Percentiles rank a stretch among this genome's conserved stretches.
phyloP scores from a whole-genome alignment of 73 alveolate genomes.

The Urostyla sp. region DNA sequence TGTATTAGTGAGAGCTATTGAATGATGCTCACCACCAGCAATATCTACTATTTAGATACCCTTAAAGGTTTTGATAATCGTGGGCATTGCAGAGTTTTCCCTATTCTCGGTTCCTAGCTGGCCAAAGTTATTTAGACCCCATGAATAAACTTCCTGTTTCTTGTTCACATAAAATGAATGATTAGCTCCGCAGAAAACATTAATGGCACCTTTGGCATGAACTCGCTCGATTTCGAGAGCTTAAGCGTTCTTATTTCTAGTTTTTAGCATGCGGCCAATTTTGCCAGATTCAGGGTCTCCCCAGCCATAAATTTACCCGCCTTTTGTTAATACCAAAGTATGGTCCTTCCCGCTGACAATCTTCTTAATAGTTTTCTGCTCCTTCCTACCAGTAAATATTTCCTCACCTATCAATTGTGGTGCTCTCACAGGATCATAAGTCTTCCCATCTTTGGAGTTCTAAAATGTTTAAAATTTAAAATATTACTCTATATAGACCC shows the following conservation, averaged over 20 bases:
- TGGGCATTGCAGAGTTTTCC: constrained; percentile 69
- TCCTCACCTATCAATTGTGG: constrained; percentile 63
- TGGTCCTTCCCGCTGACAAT: constrained; percentile 89
- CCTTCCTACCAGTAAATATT: constrained; percentile 7
- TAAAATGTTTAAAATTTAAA: neutral
- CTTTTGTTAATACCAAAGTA: constrained; percentile 73
- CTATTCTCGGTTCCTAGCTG: constrained; percentile 85
- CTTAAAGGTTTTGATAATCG: constrained; percentile 69
- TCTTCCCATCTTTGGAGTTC: constrained; percentile 65
- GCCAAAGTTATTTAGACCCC: constrained; percentile 88
- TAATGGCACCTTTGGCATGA: constrained; percentile 73
- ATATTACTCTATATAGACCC: constrained; percentile 82
- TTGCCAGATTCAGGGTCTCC: constrained; percentile 80
- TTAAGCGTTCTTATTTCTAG: constrained; percentile 55
- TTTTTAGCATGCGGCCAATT: constrained; percentile 61
- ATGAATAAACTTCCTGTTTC: constrained; percentile 68
- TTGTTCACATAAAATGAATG: constrained; percentile 80
- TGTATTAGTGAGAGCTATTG: constrained; percentile 74
- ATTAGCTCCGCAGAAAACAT: constrained; percentile 82
- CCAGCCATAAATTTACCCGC: constrained; percentile 89
- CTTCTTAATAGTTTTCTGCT: constrained; percentile 54
- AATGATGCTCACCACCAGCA: constrained; percentile 84
- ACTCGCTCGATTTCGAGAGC: constrained; percentile 61
- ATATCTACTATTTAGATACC: constrained; percentile 61
- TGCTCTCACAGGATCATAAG: constrained; percentile 40